Percentiles rank a stretch among this genome's conserved stretches.
phyloP scores from a whole-genome alignment of 306 rosid genomes.

The Coriaria nepalensis region DNA sequence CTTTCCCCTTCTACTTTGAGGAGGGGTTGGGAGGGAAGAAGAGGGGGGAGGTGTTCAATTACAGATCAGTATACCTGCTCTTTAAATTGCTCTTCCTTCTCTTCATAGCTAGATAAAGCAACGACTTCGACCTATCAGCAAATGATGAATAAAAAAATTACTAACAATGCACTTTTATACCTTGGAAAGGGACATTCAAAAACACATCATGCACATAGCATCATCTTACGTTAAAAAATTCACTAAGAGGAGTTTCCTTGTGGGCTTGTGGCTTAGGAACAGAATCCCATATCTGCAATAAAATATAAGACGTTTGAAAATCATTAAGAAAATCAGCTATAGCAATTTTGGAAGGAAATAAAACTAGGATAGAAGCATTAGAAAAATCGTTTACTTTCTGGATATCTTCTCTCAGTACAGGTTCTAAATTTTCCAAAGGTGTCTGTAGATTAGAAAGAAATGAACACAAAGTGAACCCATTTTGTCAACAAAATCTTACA shows the following conservation, averaged over 20 bases:
- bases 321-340: no score
- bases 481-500: background rate
- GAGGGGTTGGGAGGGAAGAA: background rate
- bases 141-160: background rate
- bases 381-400: constrained; percentile 52
- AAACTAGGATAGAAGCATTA: constrained; percentile 3
- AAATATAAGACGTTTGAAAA: background rate
- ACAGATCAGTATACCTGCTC: constrained; percentile 62
- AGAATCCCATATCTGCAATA: constrained; percentile 87
- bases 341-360: constrained; percentile 5
- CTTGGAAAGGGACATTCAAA: background rate
- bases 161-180: background rate
- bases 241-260: constrained; percentile 83
- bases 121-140: constrained; percentile 76
- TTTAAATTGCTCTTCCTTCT: constrained; percentile 87
- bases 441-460: constrained; percentile 38
- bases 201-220: constrained; percentile 3
- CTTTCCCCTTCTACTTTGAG: background rate
- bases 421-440: constrained; percentile 95
- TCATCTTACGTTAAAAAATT: constrained; percentile 69
- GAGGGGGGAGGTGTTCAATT: background rate
- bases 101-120: constrained; percentile 95
- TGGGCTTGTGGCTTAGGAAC: constrained; percentile 94
- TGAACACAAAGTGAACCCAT: background rate
- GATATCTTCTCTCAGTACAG: constrained; percentile 91